A percentile compares a stretch with the other conserved stretches of the same genome.
Conservation (phyloP, 148 eudicot species). For the Vaccinium vitisidaea region DNA sequence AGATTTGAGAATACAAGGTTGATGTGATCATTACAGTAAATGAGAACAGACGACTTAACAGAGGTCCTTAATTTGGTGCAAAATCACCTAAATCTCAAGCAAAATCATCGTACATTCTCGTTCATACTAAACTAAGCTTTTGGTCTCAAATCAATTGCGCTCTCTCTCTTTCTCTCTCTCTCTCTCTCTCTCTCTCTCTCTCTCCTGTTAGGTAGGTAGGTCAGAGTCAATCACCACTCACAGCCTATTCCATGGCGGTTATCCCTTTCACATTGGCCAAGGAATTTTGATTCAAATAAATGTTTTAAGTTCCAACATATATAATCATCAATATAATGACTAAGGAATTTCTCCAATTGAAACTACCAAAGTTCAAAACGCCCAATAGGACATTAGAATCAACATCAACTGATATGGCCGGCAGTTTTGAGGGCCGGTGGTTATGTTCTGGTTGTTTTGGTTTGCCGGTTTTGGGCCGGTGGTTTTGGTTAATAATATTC, state of each 20-base stretch:
- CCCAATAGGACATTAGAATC: no score
- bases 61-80: constrained; percentile 13
- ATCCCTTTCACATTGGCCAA: background rate
- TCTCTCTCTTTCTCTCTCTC: constrained; percentile 11
- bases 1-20: background rate
- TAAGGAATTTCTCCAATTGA: background rate
- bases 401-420: no score
- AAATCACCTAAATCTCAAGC: constrained; percentile 16
- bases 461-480: no score
- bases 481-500: no score
- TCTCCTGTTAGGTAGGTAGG: background rate
- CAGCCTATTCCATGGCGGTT: background rate
- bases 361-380: no score
- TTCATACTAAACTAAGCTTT: background rate
- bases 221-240: background rate
- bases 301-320: background rate
- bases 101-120: background rate
- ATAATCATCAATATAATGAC: background rate
- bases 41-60: background rate
- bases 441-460: no score
- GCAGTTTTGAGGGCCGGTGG: no score
- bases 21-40: background rate
- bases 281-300: background rate
- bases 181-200: background rate
- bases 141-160: background rate